Conservation (phyloP, 1,284 basidiomycete genomes). For the Cutaneotrichosporon curvatum region DNA sequence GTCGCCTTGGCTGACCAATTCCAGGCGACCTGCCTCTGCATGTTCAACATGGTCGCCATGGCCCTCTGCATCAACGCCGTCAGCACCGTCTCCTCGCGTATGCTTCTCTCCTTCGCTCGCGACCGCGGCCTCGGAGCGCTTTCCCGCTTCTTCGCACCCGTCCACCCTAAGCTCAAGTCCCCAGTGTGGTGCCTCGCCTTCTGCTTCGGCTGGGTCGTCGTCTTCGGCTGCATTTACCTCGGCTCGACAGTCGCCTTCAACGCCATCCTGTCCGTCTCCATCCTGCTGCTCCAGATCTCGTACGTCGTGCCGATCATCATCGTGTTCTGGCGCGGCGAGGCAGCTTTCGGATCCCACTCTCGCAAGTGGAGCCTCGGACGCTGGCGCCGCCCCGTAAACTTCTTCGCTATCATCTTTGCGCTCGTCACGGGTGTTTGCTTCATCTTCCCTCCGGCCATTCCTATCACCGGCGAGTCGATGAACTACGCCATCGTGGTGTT, state of each 20-base stretch:
- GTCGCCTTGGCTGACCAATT: background rate
- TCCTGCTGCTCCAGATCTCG: conserved; percentile 23
- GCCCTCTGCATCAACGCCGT: conserved; percentile 45
- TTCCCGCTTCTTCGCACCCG: conserved; percentile 50
- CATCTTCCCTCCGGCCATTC: conserved; percentile 49
- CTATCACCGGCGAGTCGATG: conserved; percentile 45
- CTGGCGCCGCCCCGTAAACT: conserved; percentile 37
- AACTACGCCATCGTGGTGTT: conserved; percentile 47
- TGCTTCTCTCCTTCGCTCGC: conserved; percentile 61
- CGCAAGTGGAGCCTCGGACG: conserved; percentile 38
- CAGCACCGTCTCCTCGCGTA: conserved; percentile 58
- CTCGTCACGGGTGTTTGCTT: conserved; percentile 49
- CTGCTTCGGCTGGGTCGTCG: conserved; percentile 42
- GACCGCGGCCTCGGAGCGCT: conserved; percentile 58
- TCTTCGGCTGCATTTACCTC: conserved; percentile 29
- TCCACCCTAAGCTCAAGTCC: conserved; percentile 49
- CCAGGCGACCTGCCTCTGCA: conserved; percentile 44
- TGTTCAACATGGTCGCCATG: conserved; percentile 46
- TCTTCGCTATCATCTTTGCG: conserved; percentile 44
- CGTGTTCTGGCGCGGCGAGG: conserved; percentile 45
- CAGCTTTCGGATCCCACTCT: conserved; percentile 34
- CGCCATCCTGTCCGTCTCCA: conserved; percentile 33
- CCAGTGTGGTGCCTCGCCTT: conserved; percentile 56
- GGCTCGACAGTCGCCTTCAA: conserved; percentile 39
- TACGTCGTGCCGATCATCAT: conserved; percentile 43